phyloP scores from a whole-genome alignment of 192 early-diverging fungal species.

The Phlyctochytrium planicorne region DNA sequence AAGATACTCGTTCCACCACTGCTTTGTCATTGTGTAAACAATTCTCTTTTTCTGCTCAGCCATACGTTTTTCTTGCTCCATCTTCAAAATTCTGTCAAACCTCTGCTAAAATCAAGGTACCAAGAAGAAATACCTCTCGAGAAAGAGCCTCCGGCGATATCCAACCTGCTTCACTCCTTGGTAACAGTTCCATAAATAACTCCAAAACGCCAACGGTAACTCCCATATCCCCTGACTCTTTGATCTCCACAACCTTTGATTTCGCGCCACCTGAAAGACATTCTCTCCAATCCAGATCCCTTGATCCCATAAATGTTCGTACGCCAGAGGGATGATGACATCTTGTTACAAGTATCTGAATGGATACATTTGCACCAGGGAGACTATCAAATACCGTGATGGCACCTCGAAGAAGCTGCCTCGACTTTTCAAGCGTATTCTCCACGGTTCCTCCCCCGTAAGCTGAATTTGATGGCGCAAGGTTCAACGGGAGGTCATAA shows the following conservation, averaged over 20 bases:
- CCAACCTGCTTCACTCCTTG: neutral
- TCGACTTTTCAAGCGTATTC: too few relatives aligned
- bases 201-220: conserved; percentile 30
- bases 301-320: conserved; percentile 10
- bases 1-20: conserved; percentile 38
- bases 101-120: neutral
- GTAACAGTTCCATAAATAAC: conserved; percentile 14
- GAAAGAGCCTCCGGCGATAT: too few relatives aligned
- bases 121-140: conserved; percentile 14
- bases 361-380: too few relatives aligned
- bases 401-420: too few relatives aligned
- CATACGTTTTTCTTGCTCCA: conserved; percentile 17
- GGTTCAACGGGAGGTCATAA: too few relatives aligned
- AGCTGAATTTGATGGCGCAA: too few relatives aligned
- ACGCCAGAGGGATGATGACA: conserved; percentile 18
- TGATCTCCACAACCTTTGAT: conserved; percentile 22
- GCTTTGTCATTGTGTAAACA: conserved; percentile 28
- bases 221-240: conserved; percentile 25
- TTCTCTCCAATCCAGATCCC: conserved; percentile 20
- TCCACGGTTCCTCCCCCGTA: too few relatives aligned
- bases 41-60: conserved; percentile 26
- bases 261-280: conserved; percentile 10
- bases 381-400: too few relatives aligned
- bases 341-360: conserved; percentile 25
- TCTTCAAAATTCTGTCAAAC: neutral